These are phyloP conservation scores for Aspergillus tubingensis DNA, from an alignment of 2,329 filamentous ascomycete species.

Conservation along the genomic window DNA sequence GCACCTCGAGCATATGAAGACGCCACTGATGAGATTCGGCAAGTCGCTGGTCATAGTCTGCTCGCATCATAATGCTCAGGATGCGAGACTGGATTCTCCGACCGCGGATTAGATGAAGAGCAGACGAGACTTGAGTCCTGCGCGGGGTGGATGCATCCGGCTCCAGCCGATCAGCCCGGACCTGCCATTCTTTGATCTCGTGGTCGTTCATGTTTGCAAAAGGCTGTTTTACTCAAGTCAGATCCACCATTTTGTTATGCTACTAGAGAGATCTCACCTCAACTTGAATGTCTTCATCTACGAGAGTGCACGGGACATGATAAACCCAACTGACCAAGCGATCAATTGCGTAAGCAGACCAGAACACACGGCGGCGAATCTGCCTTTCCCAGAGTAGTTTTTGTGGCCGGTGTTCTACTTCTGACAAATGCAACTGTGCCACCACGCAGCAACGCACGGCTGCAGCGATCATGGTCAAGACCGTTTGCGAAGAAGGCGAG, in stretches of 20 bases:
- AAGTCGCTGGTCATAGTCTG: slow-evolving; percentile 3
- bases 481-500: slow-evolving; percentile 6
- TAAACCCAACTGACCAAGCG: slow-evolving; percentile 5
- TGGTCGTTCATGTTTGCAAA: slow-evolving; percentile 8
- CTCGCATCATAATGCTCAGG: slow-evolving; percentile 2
- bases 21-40: background rate
- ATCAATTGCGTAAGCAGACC: slow-evolving; percentile 9
- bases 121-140: slow-evolving; percentile 1
- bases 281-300: slow-evolving; percentile 2
- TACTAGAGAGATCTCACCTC: background rate
- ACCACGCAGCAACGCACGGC: slow-evolving; percentile 6
- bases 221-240: background rate
- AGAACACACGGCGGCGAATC: slow-evolving; percentile 3
- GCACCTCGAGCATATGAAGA: slow-evolving; percentile 3
- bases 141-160: background rate
- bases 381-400: background rate
- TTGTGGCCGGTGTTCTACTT: background rate
- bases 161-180: background rate
- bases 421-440: background rate
- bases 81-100: slow-evolving; percentile 3
- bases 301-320: slow-evolving; percentile 4
- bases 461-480: slow-evolving; percentile 5
- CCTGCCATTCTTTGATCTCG: background rate
- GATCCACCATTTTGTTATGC: background rate
- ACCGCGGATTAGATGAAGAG: slow-evolving; percentile 1